These are phyloP conservation scores for Hymenoscyphus occultus DNA, from an alignment of 2,329 filamentous ascomycete genomes.

Conservation along the genomic window DNA sequence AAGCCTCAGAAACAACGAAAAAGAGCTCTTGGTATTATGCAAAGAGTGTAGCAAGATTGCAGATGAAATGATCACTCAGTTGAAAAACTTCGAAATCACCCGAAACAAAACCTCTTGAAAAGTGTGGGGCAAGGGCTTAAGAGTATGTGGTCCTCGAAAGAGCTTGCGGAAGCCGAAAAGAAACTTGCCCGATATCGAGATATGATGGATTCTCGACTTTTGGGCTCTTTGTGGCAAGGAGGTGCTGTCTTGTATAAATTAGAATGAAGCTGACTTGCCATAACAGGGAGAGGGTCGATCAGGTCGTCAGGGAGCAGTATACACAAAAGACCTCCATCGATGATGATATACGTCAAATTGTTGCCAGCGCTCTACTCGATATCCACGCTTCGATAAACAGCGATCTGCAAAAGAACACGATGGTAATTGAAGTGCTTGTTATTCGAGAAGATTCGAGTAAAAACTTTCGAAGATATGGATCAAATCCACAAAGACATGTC, in stretches of 20 bases:
- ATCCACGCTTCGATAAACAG: background rate
- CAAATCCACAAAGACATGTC: background rate
- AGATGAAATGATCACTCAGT: background rate
- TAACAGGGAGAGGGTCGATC: background rate
- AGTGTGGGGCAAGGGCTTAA: background rate
- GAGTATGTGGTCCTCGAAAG: slow-evolving; percentile 3
- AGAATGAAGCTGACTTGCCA: background rate
- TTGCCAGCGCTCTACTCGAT: slow-evolving; percentile 3
- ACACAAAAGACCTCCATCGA: background rate
- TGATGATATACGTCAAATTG: background rate
- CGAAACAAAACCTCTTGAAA: background rate
- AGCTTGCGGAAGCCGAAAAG: background rate
- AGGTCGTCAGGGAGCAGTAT: background rate
- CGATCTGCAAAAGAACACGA: background rate
- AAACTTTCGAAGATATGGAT: background rate
- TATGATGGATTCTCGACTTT: background rate
- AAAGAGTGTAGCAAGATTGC: background rate
- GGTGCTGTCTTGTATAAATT: background rate
- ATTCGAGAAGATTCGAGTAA: background rate
- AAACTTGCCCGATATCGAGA: background rate
- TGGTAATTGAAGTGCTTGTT: background rate
- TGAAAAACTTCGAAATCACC: background rate
- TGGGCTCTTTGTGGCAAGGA: background rate
- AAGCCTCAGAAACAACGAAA: background rate
- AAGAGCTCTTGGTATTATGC: background rate